Evolutionary conservation across 352 stramenopile genomes (phyloP), one percentile per base, ranked within the genome.

Genomic region (Pythium angustatum): DNA sequence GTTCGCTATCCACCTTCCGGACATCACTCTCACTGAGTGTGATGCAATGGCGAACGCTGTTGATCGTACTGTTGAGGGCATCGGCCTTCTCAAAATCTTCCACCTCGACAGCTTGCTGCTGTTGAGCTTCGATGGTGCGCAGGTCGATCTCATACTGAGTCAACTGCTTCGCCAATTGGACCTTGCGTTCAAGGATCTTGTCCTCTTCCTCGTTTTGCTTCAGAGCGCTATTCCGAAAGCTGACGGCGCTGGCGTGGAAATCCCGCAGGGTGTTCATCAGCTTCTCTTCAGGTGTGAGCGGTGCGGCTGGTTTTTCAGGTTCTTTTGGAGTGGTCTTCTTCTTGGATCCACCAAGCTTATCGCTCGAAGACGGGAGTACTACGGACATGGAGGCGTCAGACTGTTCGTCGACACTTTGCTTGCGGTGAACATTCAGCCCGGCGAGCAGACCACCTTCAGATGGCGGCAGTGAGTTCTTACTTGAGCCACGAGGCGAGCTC

Each of bases 11-110:
- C 19, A 87, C 65, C 47, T 95, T 92, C 31, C 84, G 77, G 12
- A 91, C 72, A 45, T 93, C 86, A 49, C 83, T 95, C 60, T 93
- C 79, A 9, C 79, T 87, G 7, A 93, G 71, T 17, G 85, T 91
- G 43, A 93, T 91, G 44, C 82, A 85, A 61, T 95, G 86, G 10
- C 82, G 79, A 28, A 93, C 79, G 34, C 82, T 93, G 73, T 88
- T 90, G 59, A 95, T 89, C 7, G 79, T 90, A 14, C 78, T 69
- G 63, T 95, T 93, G 7, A 95, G 67, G 6, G 86, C 79, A 49
- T 95, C 86, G 0, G 86, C 86, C 34, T 87, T 88, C 48, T 95
- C 86, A 52, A 95, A 95, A 72, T 95, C 86, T 51, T 95, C 86
- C 30, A 91, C 75, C 58, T 92, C 83, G 40, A 78, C 84, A 2